Conservation (phyloP, 2,329 filamentous ascomycete species). For the Macrophomina phaseolina region DNA sequence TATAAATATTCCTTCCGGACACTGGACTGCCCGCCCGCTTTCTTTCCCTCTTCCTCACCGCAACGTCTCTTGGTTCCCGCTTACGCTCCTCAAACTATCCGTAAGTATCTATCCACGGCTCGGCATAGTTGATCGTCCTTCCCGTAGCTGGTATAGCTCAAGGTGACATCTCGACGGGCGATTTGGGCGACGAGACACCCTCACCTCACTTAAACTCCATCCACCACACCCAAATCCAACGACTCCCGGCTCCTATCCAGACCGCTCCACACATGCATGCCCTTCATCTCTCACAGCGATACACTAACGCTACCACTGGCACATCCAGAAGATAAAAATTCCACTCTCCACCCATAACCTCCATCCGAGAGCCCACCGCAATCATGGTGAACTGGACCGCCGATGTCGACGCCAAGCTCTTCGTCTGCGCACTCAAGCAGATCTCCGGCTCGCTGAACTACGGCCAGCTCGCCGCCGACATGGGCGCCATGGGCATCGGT, state of each 20-base stretch:
- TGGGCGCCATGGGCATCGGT: constrained; percentile 28
- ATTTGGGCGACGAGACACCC: background rate
- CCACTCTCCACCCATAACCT: background rate
- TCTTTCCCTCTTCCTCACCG: background rate
- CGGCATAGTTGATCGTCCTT: background rate
- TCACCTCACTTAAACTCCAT: background rate
- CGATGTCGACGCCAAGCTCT: constrained; percentile 23
- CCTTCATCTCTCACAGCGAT: background rate
- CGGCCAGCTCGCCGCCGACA: constrained; percentile 26
- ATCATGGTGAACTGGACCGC: constrained; percentile 17
- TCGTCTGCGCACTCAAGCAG: background rate
- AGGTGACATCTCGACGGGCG: background rate
- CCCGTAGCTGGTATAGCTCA: background rate
- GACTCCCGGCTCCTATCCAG: too few species aligned
- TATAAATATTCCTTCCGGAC: background rate
- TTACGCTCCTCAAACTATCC: background rate
- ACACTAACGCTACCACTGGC: background rate
- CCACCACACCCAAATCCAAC: background rate
- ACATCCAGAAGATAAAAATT: background rate
- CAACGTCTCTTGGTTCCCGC: too few species aligned
- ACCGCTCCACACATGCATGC: too few species aligned
- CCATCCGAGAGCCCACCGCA: background rate
- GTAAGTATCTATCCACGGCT: background rate
- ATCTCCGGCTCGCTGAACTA: constrained; percentile 25
- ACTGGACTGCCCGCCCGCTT: background rate